A percentile compares a stretch with the other conserved stretches of the same genome.
Conservation (phyloP, 2,329 filamentous ascomycete species). For the Beauveria bassiana region DNA sequence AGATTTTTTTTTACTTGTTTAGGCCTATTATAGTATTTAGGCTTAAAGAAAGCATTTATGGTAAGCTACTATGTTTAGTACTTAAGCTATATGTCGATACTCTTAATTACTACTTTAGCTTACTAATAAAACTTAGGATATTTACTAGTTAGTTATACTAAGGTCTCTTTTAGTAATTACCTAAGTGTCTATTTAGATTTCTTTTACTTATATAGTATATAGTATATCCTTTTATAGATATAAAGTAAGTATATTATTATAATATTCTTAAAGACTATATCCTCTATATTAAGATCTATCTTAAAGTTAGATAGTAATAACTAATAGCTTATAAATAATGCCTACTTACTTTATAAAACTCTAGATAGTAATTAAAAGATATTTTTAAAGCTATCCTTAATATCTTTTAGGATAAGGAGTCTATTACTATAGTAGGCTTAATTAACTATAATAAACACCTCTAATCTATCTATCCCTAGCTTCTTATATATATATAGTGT, state of each 20-base stretch:
- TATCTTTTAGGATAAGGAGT: background rate
- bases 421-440: too few species aligned
- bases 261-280: constrained; percentile 20
- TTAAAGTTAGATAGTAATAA: background rate
- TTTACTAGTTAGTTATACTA: background rate
- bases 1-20: constrained; percentile 16
- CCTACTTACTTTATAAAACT: constrained; percentile 7
- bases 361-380: constrained; percentile 15
- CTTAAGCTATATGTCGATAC: constrained; percentile 20
- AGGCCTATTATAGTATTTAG: constrained; percentile 16
- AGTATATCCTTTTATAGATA: constrained; percentile 18
- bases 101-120: constrained; percentile 18
- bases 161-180: background rate
- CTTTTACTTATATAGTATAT: constrained; percentile 17
- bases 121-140: constrained; percentile 13
- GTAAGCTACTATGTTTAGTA: constrained; percentile 16
- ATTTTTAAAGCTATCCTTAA: constrained; percentile 7
- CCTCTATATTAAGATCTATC: constrained; percentile 9
- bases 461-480: too few species aligned
- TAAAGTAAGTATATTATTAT: constrained; percentile 22
- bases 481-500: too few species aligned
- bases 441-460: too few species aligned
- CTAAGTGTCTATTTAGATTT: constrained; percentile 13
- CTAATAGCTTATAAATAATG: background rate
- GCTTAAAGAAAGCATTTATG: constrained; percentile 12